Base-by-base conservation (phyloP, 2,329 filamentous ascomycete genomes). In the Xylaria sp. region DNA sequence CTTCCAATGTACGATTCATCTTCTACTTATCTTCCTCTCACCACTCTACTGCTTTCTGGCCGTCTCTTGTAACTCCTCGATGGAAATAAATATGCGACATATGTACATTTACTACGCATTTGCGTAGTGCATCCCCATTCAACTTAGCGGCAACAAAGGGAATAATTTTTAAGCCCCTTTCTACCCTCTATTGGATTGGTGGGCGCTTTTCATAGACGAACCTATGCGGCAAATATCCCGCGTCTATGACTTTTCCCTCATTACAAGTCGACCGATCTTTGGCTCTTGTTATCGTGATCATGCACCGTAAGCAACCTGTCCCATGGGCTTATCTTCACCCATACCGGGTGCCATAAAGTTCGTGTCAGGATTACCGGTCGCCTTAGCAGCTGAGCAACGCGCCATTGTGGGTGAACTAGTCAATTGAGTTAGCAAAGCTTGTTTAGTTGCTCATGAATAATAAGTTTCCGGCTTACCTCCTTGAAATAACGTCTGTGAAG, bases 401-500 rank as follows among this genome's bases (percentile, higher is more conserved):
- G 96, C 96, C 96, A 99, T 99, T 65, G 96, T 99, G 58, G 96
- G 94, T 69, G 94, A 97, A 84, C 94, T 97, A 20, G 44, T 50
- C n/a, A 17, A 42, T 0, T 20, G 11, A 65, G 65, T 59, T 63
- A 71, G 72, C 68, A 64, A 11, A 51, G 5, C 55, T 39, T 59
- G 29, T 13, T 13, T 5, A 5, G 36, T 9, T 10, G 13, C 11
- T 20, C 0, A 25, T 9, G 7, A 25, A 70, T 50, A 39, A 66
- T 61, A 57, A 38, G 36, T 61, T 56, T 66, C 45, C 38, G 51
- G 84, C 89, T 80, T 84, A 96, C 93, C 93, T 97, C 87, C 96
- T 90, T 44, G 94, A 97, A 80, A 99, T 97, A 65, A 91, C 89
- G 82, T 99, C 95, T 80, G 96, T 99, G 82, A 98, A 97, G 84